Percentiles rank a stretch among this genome's conserved stretches.
Conservation (phyloP, 176 grass and related monocot species). For the Oryza coarctata region DNA sequence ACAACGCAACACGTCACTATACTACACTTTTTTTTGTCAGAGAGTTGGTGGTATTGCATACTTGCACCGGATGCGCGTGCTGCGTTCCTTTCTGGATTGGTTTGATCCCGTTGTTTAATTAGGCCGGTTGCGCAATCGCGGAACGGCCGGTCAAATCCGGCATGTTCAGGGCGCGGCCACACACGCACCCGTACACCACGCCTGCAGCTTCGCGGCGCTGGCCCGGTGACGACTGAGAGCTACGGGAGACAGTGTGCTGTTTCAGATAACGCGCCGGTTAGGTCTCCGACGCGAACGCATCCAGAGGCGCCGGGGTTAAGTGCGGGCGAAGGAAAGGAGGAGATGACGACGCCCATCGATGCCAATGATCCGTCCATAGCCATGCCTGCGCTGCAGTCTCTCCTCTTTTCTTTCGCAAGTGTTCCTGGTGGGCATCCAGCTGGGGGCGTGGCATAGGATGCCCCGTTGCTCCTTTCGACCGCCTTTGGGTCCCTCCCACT, state of each 20-base stretch:
- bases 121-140: conserved; percentile 10
- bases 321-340: conserved; percentile 38
- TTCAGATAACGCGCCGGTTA: background rate
- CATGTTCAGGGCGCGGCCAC: background rate
- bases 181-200: background rate
- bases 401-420: background rate
- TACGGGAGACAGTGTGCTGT: background rate
- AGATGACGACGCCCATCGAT: background rate
- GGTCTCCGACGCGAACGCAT: conserved; percentile 23
- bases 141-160: conserved; percentile 40
- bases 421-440: background rate
- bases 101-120: background rate
- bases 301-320: background rate
- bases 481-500: conserved; percentile 1
- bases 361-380: conserved; percentile 3
- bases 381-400: background rate
- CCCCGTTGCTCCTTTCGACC: background rate
- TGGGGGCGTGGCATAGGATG: conserved; percentile 29
- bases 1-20: background rate
- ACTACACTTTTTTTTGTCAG: background rate
- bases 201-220: conserved; percentile 13
- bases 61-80: background rate
- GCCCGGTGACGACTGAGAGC: background rate
- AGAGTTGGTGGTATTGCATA: background rate
- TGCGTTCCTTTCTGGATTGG: background rate